Conservation (phyloP, 139 green algal species). For the Chara braunii region DNA sequence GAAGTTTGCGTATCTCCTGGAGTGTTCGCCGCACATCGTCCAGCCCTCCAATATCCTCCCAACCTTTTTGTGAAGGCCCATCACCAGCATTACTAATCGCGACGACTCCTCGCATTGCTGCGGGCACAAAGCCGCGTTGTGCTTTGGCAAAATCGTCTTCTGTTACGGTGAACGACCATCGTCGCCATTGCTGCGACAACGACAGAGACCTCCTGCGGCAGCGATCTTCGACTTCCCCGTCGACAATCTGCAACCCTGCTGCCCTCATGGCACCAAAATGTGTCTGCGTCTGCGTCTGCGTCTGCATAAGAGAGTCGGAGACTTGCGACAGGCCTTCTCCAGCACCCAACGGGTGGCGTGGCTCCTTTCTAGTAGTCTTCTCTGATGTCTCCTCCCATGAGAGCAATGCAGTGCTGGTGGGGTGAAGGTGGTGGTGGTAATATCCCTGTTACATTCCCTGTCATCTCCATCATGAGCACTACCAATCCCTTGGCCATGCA, state of each 20-base stretch:
- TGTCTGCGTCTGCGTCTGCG: neutral
- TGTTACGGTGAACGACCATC: neutral
- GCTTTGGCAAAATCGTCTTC: slow-evolving; percentile 13
- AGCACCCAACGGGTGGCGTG: neutral
- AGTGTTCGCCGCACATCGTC: slow-evolving; percentile 58
- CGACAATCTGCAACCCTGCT: neutral
- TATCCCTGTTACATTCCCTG: too few species aligned
- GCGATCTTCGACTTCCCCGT: neutral
- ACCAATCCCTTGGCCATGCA: too few species aligned
- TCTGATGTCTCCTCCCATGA: neutral
- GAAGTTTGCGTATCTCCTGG: slow-evolving; percentile 69
- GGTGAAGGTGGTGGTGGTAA: too few species aligned
- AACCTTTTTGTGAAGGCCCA: neutral
- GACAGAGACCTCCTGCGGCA: too few species aligned
- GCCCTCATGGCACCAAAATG: neutral
- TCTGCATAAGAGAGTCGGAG: neutral
- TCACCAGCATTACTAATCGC: neutral
- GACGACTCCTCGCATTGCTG: neutral
- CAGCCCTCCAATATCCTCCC: slow-evolving; percentile 66
- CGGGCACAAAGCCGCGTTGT: slow-evolving; percentile 3
- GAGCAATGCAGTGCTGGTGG: too few species aligned
- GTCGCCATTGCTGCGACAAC: too few species aligned
- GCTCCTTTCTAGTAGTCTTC: neutral
- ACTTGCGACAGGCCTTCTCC: neutral
- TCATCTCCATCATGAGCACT: too few species aligned